Conservation (phyloP, 345 rosid species). For the Populus alba region DNA sequence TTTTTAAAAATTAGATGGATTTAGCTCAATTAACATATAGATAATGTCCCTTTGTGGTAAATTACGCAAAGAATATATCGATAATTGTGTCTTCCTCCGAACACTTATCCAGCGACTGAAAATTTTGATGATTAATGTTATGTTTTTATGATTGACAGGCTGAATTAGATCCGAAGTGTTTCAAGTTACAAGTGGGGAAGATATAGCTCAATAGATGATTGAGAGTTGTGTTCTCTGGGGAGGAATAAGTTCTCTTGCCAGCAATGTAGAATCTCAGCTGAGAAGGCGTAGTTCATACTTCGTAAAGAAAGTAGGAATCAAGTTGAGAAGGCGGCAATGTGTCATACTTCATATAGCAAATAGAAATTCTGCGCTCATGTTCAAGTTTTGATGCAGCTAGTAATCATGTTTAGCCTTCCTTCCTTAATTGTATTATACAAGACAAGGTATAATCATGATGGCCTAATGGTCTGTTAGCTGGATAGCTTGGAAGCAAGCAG, state of each 20-base stretch:
- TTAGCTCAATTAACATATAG: neutral
- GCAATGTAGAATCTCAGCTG: neutral
- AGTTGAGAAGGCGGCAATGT: neutral
- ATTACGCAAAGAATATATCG: neutral
- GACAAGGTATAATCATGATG: neutral
- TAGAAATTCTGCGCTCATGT: neutral
- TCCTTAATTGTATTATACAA: neutral
- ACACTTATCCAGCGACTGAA: neutral
- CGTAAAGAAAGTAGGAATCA: neutral
- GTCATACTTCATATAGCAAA: neutral
- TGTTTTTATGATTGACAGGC: constrained; percentile 35
- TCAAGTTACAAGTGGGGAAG: constrained; percentile 55
- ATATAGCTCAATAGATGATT: constrained; percentile 20
- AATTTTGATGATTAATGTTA: neutral
- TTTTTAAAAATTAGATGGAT: neutral
- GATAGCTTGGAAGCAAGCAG: neutral
- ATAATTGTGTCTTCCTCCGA: neutral
- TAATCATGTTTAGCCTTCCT: neutral
- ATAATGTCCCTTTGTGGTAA: neutral
- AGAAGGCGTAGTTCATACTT: neutral
- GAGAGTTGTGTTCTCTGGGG: neutral
- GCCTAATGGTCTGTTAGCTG: neutral
- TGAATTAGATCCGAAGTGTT: constrained; percentile 57
- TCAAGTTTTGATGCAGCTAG: neutral
- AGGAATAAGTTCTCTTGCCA: neutral